phyloP scores from a whole-genome alignment of 2,329 filamentous ascomycete genomes.

The Neofusicoccum ribis region DNA sequence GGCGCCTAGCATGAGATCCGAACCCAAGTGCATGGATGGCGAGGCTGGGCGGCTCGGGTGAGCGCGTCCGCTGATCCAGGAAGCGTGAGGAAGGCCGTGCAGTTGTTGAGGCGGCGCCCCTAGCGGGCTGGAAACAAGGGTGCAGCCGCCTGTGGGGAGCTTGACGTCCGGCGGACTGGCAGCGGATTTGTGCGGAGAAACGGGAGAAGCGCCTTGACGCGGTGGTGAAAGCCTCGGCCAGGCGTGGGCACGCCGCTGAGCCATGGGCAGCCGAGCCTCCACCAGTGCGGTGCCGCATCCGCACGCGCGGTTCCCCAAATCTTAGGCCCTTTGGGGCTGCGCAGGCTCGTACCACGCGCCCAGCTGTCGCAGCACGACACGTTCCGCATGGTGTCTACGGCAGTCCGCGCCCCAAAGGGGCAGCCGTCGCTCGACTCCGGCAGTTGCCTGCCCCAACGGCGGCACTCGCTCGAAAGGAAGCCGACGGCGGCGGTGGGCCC shows the following conservation, averaged over 20 bases:
- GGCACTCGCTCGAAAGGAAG: conserved; percentile 39
- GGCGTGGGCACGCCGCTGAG: conserved; percentile 5
- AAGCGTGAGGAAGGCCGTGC: background rate
- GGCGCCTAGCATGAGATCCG: background rate
- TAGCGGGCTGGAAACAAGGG: background rate
- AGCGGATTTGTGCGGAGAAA: conserved; percentile 15
- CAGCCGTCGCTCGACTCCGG: background rate
- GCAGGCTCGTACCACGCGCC: background rate
- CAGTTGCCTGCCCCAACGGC: conserved; percentile 1
- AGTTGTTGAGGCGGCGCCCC: conserved; percentile 8
- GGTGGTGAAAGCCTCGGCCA: conserved; percentile 9
- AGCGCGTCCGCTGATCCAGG: conserved; percentile 17
- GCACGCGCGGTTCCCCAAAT: conserved; percentile 7
- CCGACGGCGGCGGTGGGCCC: conserved; percentile 25
- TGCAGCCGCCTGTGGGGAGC: background rate
- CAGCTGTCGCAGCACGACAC: background rate
- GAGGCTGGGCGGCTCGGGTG: conserved; percentile 16
- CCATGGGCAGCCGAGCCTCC: conserved; percentile 5
- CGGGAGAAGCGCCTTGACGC: background rate
- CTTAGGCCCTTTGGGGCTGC: background rate
- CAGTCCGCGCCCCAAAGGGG: background rate
- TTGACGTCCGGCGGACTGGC: background rate
- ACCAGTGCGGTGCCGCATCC: conserved; percentile 17
- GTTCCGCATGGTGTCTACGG: background rate
- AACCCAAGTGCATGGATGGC: background rate